A percentile compares a stretch with the other conserved stretches of the same genome.
Conservation (phyloP, 805 yeast genomes). For the Yarrowia hollandica region DNA sequence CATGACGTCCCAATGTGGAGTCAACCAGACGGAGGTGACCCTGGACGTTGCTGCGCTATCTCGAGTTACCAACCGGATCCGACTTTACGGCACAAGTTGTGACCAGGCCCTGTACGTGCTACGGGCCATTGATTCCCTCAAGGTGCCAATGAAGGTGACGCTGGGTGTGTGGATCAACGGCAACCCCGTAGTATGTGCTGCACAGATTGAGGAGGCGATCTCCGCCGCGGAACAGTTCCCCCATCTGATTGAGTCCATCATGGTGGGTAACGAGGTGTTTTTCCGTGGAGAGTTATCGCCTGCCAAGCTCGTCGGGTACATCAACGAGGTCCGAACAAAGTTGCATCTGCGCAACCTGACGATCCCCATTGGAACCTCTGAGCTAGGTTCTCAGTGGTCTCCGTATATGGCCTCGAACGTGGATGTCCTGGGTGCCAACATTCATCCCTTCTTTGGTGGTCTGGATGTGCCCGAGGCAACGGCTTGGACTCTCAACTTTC, state of each 20-base stretch:
- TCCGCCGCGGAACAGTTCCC: constrained; percentile 51
- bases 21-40: constrained; percentile 49
- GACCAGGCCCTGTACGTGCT: constrained; percentile 54
- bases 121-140: constrained; percentile 52
- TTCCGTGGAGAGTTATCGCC: constrained; percentile 52
- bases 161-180: constrained; percentile 60
- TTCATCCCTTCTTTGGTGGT: constrained; percentile 71
- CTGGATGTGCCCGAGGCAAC: constrained; percentile 49
- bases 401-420: constrained; percentile 46
- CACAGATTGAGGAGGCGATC: constrained; percentile 44
- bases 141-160: constrained; percentile 56
- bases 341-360: constrained; percentile 41
- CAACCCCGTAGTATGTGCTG: neutral
- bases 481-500: constrained; percentile 54
- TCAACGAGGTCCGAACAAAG: constrained; percentile 47
- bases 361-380: constrained; percentile 64
- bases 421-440: constrained; percentile 62
- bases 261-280: constrained; percentile 64
- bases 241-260: constrained; percentile 51
- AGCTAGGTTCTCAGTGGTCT: constrained; percentile 52
- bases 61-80: constrained; percentile 56
- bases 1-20: constrained; percentile 54
- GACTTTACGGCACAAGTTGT: constrained; percentile 64
- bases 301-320: constrained; percentile 45
- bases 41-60: constrained; percentile 60